These are phyloP conservation scores for Hemileccinum impolitum DNA, from an alignment of 768 basidiomycete genomes.

Conservation along the genomic window DNA sequence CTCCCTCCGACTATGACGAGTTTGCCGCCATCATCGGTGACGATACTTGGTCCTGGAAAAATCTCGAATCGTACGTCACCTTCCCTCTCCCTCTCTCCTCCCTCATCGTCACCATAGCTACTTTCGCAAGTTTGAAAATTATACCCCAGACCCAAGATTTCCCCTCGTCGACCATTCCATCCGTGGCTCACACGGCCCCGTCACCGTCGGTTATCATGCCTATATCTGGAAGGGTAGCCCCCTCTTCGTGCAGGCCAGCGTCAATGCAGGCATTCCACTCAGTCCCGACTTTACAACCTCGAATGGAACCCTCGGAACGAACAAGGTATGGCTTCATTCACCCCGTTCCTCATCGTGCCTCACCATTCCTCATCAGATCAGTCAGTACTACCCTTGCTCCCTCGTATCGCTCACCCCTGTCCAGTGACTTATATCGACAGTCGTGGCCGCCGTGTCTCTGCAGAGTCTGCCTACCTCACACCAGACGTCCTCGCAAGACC, in stretches of 20 bases:
- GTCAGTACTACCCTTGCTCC: slow-evolving; percentile 28
- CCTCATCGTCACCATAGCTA: slow-evolving; percentile 42
- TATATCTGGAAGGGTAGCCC: slow-evolving; percentile 42
- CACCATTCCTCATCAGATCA: slow-evolving; percentile 33
- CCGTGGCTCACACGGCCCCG: slow-evolving; percentile 53
- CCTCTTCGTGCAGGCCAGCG: slow-evolving; percentile 55
- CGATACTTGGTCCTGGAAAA: slow-evolving; percentile 52
- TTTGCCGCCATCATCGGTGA: slow-evolving; percentile 56
- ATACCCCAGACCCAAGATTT: slow-evolving; percentile 45
- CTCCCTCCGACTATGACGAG: slow-evolving; percentile 68
- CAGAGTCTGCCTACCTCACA: slow-evolving; percentile 67
- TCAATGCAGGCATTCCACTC: slow-evolving; percentile 47
- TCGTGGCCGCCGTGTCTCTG: slow-evolving; percentile 52
- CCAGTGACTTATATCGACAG: slow-evolving; percentile 66
- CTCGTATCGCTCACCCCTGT: slow-evolving; percentile 2
- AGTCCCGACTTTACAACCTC: slow-evolving; percentile 56
- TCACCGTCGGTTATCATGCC: slow-evolving; percentile 57
- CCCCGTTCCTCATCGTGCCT: not conserved
- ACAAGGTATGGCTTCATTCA: slow-evolving; percentile 43
- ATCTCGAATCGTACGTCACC: slow-evolving; percentile 44
- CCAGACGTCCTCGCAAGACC: slow-evolving; percentile 57
- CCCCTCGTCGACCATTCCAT: slow-evolving; percentile 44
- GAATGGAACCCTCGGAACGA: slow-evolving; percentile 56
- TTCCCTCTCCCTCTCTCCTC: not conserved
- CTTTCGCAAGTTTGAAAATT: slow-evolving; percentile 66